Evolutionary conservation across 352 stramenopile genomes (phyloP), one percentile per base, ranked within the genome.

Genomic region (Pseudoperonospora humuli): DNA sequence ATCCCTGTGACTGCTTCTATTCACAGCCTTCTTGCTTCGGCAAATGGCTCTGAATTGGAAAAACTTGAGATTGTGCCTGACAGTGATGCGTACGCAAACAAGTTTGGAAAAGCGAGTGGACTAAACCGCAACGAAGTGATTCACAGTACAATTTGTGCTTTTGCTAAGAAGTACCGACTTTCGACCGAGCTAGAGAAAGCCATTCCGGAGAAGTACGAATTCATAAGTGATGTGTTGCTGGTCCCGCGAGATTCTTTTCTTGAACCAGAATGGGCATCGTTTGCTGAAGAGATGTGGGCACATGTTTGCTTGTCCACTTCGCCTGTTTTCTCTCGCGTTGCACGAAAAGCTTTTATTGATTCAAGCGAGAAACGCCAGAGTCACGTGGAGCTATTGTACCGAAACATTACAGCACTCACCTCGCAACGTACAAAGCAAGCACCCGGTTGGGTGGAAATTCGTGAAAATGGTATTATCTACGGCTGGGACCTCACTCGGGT

Each of bases 391-490:
- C 31, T 93, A 19, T 31, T 91, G 25, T 88, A 79, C 19, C 50
- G 82, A 1, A 67, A 89, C 52, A 36, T 51, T 15, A 50, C 64
- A 20, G 54, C 61, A 5, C 53, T 83, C 20, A 56, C 58, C 4
- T 60, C 64, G 4, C 33, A 54, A 9, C 61, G 71, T 18, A 62
- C 55, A 3, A 67, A 57, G 17, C 32, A 72, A 23, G 19, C 44
- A 3, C 54, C 55, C 1, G 78, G 82, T 7, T 95, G 84, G 84
- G 79, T 95, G 5, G 72, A 93, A 43, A 77, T 94, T 37, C 67
- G 76, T 37, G 94, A 98, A 62, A 96, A 98, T 59, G 86, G 90
- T 17, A 95, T 98, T 51, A 53, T 70, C 23, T 97, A 98, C 61
- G 92, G 80, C 13, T 97, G 96, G 76, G 93, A 98, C 61, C 66